A percentile compares a stretch with the other conserved stretches of the same genome.
Conservation (phyloP, 2,329 filamentous ascomycete species). For the Alternaria brassicae region DNA sequence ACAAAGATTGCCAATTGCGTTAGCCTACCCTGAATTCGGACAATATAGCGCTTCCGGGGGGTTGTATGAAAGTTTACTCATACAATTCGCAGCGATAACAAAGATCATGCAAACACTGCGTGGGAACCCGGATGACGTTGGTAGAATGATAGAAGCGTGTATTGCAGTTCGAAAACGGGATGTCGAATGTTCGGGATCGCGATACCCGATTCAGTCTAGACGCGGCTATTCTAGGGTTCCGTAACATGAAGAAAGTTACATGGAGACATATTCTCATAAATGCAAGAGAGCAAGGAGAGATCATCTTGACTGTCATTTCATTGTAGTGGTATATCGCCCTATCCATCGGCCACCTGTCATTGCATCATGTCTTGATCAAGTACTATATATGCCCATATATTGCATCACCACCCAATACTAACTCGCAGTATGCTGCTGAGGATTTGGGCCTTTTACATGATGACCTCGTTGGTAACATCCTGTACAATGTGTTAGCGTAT, state of each 20-base stretch:
- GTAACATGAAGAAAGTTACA: neutral
- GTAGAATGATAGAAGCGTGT: neutral
- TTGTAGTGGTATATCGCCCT: constrained; percentile 13
- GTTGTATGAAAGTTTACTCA: fast-evolving
- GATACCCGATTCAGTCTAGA: constrained; percentile 20
- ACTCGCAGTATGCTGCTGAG: neutral
- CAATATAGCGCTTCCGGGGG: neutral
- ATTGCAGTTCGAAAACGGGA: neutral
- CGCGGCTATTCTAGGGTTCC: constrained; percentile 12
- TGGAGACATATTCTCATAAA: neutral
- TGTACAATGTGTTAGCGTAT: constrained; percentile 45
- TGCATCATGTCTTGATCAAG: constrained; percentile 18
- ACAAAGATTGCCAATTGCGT: neutral
- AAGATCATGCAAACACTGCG: neutral
- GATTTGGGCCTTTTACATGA: constrained; percentile 71
- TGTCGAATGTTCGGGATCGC: constrained; percentile 4
- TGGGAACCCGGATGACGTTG: neutral
- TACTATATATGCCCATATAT: constrained; percentile 5
- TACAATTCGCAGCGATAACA: neutral
- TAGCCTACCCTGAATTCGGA: neutral
- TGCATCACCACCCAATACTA: neutral
- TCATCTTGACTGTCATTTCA: neutral
- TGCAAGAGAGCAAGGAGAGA: neutral
- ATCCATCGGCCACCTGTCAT: constrained; percentile 4
- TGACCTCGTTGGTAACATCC: constrained; percentile 86